Percentiles rank a stretch among this genome's conserved stretches.
These are phyloP conservation scores for Actinomucor elegans DNA, from an alignment of 371 early-diverging fungal genomes.

Conservation along the genomic window DNA sequence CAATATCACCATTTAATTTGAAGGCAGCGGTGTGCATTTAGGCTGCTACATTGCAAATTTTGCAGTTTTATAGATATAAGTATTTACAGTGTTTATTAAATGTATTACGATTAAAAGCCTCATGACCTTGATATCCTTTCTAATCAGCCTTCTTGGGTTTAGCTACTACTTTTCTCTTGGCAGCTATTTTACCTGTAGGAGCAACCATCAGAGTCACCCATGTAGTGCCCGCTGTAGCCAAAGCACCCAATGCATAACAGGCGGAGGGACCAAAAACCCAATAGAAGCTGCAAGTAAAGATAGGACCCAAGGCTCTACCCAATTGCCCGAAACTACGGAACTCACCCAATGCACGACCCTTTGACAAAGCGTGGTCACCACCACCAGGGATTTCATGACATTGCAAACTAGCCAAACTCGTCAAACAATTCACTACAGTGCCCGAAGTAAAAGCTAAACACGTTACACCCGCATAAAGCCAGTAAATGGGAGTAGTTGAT, in stretches of 20 bases:
- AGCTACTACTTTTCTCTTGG: not conserved
- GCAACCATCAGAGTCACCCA: constrained; percentile 16
- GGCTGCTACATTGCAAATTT: no score
- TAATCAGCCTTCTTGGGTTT: constrained; percentile 8
- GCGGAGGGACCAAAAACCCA: constrained; percentile 80
- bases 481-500: constrained; percentile 1
- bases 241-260: constrained; percentile 51
- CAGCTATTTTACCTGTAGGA: not conserved
- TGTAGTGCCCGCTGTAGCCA: constrained; percentile 27
- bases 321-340: constrained; percentile 92
- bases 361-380: constrained; percentile 35
- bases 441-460: constrained; percentile 89
- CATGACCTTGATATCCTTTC: no score
- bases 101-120: no score
- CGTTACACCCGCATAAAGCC: constrained; percentile 58
- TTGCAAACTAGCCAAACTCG: constrained; percentile 69
- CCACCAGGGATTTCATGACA: constrained; percentile 35
- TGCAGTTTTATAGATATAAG: no score
- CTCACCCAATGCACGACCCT: constrained; percentile 79
- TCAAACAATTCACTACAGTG: constrained; percentile 91
- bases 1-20: no score
- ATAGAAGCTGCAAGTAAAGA: constrained; percentile 83
- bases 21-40: no score
- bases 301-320: constrained; percentile 89
- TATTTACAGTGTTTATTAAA: no score